Conservation (phyloP, 2,329 filamentous ascomycete species). For the Periconia macrospinosa region DNA sequence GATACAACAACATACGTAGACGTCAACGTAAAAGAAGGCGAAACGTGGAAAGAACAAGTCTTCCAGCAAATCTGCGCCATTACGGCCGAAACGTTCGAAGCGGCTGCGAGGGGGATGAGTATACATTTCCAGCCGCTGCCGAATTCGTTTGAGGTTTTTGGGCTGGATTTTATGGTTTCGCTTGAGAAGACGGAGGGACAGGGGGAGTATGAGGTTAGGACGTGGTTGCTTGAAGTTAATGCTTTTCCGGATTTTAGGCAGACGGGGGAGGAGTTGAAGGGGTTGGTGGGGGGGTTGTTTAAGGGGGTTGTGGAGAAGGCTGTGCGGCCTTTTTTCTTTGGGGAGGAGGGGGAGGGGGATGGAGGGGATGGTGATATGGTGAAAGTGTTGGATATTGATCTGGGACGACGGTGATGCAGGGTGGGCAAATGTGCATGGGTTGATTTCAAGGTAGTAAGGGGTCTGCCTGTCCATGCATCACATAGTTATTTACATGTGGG, state of each 20-base stretch:
- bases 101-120: conserved; percentile 78
- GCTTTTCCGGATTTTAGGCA: conserved; percentile 95
- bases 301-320: conserved; percentile 69
- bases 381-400: conserved; percentile 49
- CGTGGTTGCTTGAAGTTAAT: conserved; percentile 89
- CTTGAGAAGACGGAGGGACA: conserved; percentile 28
- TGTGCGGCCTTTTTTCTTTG: conserved; percentile 68
- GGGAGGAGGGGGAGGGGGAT: conserved; percentile 12
- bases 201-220: conserved; percentile 34
- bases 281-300: conserved; percentile 76
- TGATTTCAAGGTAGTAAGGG: not conserved
- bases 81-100: conserved; percentile 81
- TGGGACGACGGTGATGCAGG: conserved; percentile 44
- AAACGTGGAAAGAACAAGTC: conserved; percentile 60
- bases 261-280: conserved; percentile 75
- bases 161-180: conserved; percentile 80
- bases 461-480: no score
- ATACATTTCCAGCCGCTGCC: conserved; percentile 89
- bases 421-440: no score
- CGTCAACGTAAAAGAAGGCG: not conserved
- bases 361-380: conserved; percentile 36
- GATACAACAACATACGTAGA: not conserved
- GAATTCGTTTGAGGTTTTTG: conserved; percentile 90
- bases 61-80: conserved; percentile 73
- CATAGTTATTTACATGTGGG: no score